Conservation (phyloP, 148 eudicot genomes). For the Heliosperma pusillum region DNA sequence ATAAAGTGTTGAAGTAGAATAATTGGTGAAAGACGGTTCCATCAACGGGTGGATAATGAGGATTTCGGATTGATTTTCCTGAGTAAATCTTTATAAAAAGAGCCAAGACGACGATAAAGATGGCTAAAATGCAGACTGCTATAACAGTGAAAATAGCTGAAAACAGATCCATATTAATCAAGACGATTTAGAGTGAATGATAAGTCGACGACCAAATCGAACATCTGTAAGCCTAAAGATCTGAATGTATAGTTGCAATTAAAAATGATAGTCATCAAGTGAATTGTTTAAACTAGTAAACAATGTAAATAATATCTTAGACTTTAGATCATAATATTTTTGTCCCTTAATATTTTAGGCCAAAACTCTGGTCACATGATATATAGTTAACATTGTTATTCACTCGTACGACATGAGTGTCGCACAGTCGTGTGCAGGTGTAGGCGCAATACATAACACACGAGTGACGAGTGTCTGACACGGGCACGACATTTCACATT, state of each 20-base stretch:
- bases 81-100: constrained; percentile 35
- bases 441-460: no score
- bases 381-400: no score
- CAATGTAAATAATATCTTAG: background rate
- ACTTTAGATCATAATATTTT: no score
- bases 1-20: constrained; percentile 43
- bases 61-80: constrained; percentile 50
- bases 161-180: constrained; percentile 38
- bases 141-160: constrained; percentile 28
- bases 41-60: constrained; percentile 47
- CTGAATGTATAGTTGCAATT: background rate
- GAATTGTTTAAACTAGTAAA: background rate
- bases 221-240: background rate
- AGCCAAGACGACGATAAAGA: constrained; percentile 26
- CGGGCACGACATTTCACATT: no score
- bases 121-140: constrained; percentile 17
- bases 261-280: background rate
- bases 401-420: no score
- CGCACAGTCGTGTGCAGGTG: no score
- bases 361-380: no score
- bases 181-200: background rate
- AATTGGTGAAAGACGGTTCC: constrained; percentile 62
- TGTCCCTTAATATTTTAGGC: no score
- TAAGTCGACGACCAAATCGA: background rate
- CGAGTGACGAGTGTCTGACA: no score